Base-by-base conservation (phyloP, 2,329 filamentous ascomycete genomes). In the Cercospora citrullina region DNA sequence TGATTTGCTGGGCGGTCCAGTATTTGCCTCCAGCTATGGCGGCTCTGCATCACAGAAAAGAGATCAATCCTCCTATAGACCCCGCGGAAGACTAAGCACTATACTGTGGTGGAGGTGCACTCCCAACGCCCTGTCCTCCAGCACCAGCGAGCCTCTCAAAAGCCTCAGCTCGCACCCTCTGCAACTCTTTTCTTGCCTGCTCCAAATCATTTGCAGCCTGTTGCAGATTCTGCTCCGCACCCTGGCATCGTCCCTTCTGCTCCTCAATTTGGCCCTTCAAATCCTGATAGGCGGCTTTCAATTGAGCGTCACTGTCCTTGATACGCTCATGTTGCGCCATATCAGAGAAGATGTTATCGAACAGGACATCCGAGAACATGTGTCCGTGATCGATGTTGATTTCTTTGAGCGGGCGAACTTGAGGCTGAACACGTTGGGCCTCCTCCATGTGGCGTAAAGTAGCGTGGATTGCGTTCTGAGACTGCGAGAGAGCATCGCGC, bases 401-500 rank as follows among this genome's bases (percentile, higher is more conserved):
- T 10, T 69, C 66, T 2, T 60, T 51, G 5, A 75, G 45, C 1
- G 62, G 58, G 3, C 64, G 60, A 26, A 78, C 73, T 5, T 67
- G 70, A 8, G 74, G 74, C 55, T 76, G 73, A 10, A 67, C 26
- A 2, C 71, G 68, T 4, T 67, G 53, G 0, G 76, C 75, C 28
- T 74, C 71, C 3, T 69, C 71, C 64, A 77, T 68, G 16, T 73
- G 71, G 5, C 71, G 67, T 4, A 71, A 45, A 1, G 69, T 68
- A 18, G 66, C 61, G 28, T 72, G 7, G 72, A 74, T 39, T 84
- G 78, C 70, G 16, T 76, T 78, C 68, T 87, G 83, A 9, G 85
- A 85, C 14, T 79, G 77, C 57, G 80, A 78, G 14, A 89, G 80
- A 7, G 82, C 80, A 68, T 82, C 83, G 26, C 84, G 80, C 76